These are phyloP conservation scores for Spathaspora girioi DNA, from an alignment of 805 yeast genomes.

Conservation along the genomic window DNA sequence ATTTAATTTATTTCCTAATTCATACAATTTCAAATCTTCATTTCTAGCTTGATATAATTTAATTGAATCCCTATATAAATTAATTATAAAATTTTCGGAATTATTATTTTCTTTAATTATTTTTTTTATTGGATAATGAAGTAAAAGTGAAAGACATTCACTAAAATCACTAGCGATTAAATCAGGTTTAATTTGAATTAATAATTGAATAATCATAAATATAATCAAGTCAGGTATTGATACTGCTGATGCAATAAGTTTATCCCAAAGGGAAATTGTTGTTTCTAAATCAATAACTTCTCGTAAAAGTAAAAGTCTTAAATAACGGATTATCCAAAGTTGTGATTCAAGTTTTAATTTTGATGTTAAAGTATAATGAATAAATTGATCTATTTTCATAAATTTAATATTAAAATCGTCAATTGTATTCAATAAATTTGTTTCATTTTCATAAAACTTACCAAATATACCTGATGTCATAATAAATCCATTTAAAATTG, in stretches of 20 bases:
- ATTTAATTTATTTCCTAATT: constrained; percentile 38
- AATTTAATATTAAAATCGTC: constrained; percentile 44
- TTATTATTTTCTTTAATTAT: constrained; percentile 8
- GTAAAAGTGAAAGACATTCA: constrained; percentile 44
- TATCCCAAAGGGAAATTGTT: constrained; percentile 47
- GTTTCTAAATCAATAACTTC: constrained; percentile 37
- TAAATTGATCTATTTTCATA: constrained; percentile 47
- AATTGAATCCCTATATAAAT: constrained; percentile 31
- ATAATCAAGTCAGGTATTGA: constrained; percentile 35
- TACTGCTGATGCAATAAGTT: constrained; percentile 28
- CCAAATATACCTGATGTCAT: constrained; percentile 36
- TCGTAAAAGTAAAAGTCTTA: constrained; percentile 43
- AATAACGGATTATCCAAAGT: constrained; percentile 53
- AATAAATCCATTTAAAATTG: constrained; percentile 41
- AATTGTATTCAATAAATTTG: constrained; percentile 41
- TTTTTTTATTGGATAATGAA: constrained; percentile 45
- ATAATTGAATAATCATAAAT: constrained; percentile 38
- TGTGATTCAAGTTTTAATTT: constrained; percentile 47
- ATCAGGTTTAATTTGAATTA: constrained; percentile 42
- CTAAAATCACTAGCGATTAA: constrained; percentile 49
- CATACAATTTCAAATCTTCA: constrained; percentile 36
- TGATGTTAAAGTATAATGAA: constrained; percentile 42
- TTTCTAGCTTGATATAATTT: constrained; percentile 28
- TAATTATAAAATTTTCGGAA: constrained; percentile 18
- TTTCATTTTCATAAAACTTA: constrained; percentile 37